phyloP scores from a whole-genome alignment of 2,329 filamentous ascomycete genomes.

The Curvularia lunata region DNA sequence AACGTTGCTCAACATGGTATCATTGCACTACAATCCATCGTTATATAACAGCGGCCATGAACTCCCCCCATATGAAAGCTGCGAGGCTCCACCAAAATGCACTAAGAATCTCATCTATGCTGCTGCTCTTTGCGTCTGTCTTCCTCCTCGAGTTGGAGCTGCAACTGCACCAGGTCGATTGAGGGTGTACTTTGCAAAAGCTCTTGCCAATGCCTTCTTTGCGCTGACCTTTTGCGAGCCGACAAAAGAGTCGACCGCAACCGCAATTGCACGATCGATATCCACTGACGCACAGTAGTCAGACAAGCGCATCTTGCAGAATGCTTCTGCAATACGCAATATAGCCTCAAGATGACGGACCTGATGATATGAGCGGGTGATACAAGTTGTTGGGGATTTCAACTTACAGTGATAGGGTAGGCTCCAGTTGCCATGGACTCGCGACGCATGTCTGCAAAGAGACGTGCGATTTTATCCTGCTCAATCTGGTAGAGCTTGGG shows the following conservation, averaged over 20 bases:
- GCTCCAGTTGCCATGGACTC: slow-evolving; percentile 93
- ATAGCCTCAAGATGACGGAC: slow-evolving; percentile 97
- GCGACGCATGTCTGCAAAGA: slow-evolving; percentile 95
- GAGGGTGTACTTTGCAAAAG: slow-evolving; percentile 88
- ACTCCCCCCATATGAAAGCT: slow-evolving; percentile 9
- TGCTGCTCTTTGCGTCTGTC: slow-evolving; percentile 38
- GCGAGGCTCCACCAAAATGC: slow-evolving; percentile 4
- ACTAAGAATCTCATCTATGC: slow-evolving; percentile 22
- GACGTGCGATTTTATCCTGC: slow-evolving; percentile 90
- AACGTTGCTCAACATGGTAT: slow-evolving; percentile 22
- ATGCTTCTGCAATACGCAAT: slow-evolving; percentile 91
- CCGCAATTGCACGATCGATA: slow-evolving; percentile 95
- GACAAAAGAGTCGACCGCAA: slow-evolving; percentile 95
- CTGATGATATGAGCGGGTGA: slow-evolving; percentile 55
- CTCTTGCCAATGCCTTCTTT: slow-evolving; percentile 92
- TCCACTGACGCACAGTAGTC: slow-evolving; percentile 91
- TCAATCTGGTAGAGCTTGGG: slow-evolving; percentile 98
- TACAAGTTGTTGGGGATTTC: neutral
- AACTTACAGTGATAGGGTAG: slow-evolving; percentile 92
- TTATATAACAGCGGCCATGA: slow-evolving; percentile 12
- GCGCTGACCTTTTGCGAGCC: slow-evolving; percentile 96
- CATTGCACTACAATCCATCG: slow-evolving; percentile 17
- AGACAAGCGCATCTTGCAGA: slow-evolving; percentile 97
- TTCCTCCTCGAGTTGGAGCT: slow-evolving; percentile 32
- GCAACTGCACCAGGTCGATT: slow-evolving; percentile 53